A percentile compares a stretch with the other conserved stretches of the same genome.
Evolutionary conservation across 192 early-diverging fungal genomes (phyloP).

Genomic region (Coemansia asiatica): DNA sequence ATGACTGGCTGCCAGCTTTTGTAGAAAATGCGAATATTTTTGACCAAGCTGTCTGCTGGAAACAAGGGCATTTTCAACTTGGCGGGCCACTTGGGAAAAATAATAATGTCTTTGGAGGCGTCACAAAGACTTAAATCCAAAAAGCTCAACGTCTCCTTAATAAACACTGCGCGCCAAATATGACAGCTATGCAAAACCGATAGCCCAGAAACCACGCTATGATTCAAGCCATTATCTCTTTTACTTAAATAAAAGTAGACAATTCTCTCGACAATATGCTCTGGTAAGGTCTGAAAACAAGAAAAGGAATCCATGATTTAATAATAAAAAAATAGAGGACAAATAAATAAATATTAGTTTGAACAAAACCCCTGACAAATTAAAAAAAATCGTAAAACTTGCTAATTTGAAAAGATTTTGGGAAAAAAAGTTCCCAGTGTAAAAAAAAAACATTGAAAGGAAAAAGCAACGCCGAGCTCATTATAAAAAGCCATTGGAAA

Average conservation of each 20-base stretch:
- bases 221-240: background rate
- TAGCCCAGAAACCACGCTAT: background rate
- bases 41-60: background rate
- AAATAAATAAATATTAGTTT: too few relatives aligned
- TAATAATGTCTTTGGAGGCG: background rate
- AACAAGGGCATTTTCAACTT: background rate
- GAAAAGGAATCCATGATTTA: background rate
- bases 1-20: background rate
- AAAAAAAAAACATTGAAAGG: too few relatives aligned
- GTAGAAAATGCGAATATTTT: background rate
- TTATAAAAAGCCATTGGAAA: too few relatives aligned
- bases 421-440: too few relatives aligned
- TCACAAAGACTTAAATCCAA: background rate
- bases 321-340: background rate
- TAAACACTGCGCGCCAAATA: background rate
- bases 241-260: background rate
- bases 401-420: too few relatives aligned
- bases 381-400: too few relatives aligned
- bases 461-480: too few relatives aligned
- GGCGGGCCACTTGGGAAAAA: background rate
- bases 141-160: background rate
- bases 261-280: background rate
- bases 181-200: background rate
- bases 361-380: too few relatives aligned
- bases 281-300: background rate